Evolutionary conservation across 2,329 filamentous ascomycete genomes (phyloP), one percentile per base, ranked within the genome.

Genomic region (Calycina herbarum): DNA sequence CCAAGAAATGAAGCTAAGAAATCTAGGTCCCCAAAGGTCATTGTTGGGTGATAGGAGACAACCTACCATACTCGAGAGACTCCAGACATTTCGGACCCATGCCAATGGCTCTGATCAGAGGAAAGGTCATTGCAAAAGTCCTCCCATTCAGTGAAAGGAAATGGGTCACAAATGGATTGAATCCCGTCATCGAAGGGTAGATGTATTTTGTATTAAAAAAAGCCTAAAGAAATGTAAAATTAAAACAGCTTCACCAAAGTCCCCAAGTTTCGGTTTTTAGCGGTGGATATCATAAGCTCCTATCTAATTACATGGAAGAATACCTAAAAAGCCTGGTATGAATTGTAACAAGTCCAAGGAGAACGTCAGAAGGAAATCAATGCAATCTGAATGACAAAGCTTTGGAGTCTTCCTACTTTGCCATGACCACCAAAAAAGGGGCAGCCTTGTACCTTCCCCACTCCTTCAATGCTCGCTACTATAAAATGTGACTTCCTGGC

Each of bases 21-120:
- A 24, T 24, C 7, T 73, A 96, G 91, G 87, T 99, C 17, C 95
- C 95, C 0, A 83, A 91, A 74, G 95, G 95, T 1, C 95, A 99
- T 81, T 96, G 93, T 73, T 98, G 93, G 87, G 81, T 97, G 6
- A 86, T 88, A 2, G 95, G 95, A 2, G 95, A 99, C 78, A 98
- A 98, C 77, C 75, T 97, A 67, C 83, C 87, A 2, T 90, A 86
- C 73, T 97, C 93, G 29, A 82, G 92, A 69, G 95, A 99, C 80
- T 97, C 93, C 56, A 87, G 95, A 68, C 82, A 88, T 51, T 97
- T 90, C 79, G 95, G 95, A 0, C 93, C 95, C 0, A 77, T 99
- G 33, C 95, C 95, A 0, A 80, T 99, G 74, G 94, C 87, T 1
- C 80, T 99, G 69, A 86, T 99, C 57, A 88, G 85, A 72, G 93